These are phyloP conservation scores for Populus alba DNA, from an alignment of 345 rosid species.

Conservation along the genomic window DNA sequence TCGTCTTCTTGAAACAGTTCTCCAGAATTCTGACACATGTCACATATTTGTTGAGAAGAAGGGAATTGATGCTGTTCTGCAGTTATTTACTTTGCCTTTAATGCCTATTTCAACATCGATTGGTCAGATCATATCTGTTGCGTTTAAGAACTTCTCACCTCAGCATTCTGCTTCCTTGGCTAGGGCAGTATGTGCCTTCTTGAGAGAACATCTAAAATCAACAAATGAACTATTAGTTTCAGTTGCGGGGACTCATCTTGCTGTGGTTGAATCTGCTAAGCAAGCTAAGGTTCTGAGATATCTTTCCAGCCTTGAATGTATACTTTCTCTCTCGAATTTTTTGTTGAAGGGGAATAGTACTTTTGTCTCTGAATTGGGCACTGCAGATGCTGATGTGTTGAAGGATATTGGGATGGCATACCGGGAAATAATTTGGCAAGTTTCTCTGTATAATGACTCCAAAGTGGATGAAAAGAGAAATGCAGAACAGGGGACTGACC, in stretches of 20 bases:
- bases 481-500: conserved; percentile 55
- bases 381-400: conserved; percentile 87
- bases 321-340: conserved; percentile 69
- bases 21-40: conserved; percentile 94
- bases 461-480: conserved; percentile 63
- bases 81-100: conserved; percentile 68
- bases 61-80: conserved; percentile 82
- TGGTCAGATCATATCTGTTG: conserved; percentile 78
- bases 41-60: conserved; percentile 89
- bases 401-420: conserved; percentile 78
- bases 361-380: conserved; percentile 74
- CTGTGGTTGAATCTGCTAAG: conserved; percentile 46
- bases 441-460: conserved; percentile 66
- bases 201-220: conserved; percentile 67
- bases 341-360: conserved; percentile 74
- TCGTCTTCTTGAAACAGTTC: conserved; percentile 87
- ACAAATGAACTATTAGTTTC: conserved; percentile 55
- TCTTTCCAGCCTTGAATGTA: conserved; percentile 78
- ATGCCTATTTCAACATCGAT: conserved; percentile 75
- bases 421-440: conserved; percentile 80
- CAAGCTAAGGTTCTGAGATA: conserved; percentile 59
- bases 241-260: conserved; percentile 59
- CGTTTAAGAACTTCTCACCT: conserved; percentile 90
- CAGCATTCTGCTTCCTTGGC: conserved; percentile 87
- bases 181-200: conserved; percentile 71